Percentiles rank a stretch among this genome's conserved stretches.
These are phyloP conservation scores for Cymodocea nodosa DNA, from an alignment of 116 monocot genomes.

Conservation along the genomic window DNA sequence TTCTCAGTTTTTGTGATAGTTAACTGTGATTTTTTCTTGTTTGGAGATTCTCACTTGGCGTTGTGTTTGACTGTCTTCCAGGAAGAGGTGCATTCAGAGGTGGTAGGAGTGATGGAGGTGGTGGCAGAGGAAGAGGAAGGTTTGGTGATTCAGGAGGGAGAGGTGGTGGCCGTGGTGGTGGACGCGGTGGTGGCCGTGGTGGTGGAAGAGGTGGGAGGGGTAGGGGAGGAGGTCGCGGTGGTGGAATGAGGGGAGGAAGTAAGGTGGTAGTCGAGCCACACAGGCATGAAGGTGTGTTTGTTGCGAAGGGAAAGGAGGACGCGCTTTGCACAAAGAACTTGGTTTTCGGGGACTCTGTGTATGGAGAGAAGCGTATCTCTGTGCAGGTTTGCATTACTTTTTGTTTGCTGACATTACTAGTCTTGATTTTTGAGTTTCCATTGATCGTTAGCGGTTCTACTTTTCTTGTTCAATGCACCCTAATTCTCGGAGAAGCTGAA, in stretches of 20 bases:
- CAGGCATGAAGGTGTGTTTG: slow-evolving; percentile 71
- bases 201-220: slow-evolving; percentile 24
- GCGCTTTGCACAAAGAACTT: slow-evolving; percentile 88
- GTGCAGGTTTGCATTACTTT: slow-evolving; percentile 46
- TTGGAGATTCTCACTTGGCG: no score
- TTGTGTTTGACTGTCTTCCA: no score
- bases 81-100: no score
- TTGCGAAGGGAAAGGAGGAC: slow-evolving; percentile 91
- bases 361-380: slow-evolving; percentile 87
- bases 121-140: slow-evolving; percentile 23
- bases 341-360: slow-evolving; percentile 76
- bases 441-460: no score
- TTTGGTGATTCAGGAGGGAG: slow-evolving; percentile 38
- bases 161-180: slow-evolving; percentile 20
- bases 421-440: no score
- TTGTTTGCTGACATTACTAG: not conserved
- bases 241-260: slow-evolving; percentile 92
- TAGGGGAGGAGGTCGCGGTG: slow-evolving; percentile 48
- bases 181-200: slow-evolving; percentile 16
- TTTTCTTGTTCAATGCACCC: no score
- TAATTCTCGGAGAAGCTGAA: no score
- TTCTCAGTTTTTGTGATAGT: no score
- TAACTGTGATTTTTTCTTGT: no score
- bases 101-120: not conserved
- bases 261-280: slow-evolving; percentile 76